Evolutionary conservation across 2,329 filamentous ascomycete genomes (phyloP).

Genomic region (Diaporthe capsici): DNA sequence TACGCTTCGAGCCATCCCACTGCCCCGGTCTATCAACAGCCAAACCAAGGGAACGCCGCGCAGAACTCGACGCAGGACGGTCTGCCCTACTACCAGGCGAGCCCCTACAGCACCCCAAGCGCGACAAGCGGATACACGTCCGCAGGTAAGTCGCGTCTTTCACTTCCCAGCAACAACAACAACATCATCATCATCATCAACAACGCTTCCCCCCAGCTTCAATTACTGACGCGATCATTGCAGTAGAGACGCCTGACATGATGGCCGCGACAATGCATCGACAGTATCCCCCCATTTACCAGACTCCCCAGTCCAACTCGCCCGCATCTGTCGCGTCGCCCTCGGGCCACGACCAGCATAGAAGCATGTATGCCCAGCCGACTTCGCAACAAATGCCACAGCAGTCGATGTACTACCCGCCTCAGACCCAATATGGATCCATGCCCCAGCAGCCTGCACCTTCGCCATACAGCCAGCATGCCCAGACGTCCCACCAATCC

Average conservation of each 20-base stretch:
- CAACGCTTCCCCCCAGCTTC: no score
- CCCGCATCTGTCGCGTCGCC: constrained; percentile 93
- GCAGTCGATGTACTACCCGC: constrained; percentile 83
- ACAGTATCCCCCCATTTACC: constrained; percentile 92
- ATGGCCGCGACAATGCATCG: constrained; percentile 81
- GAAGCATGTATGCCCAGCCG: constrained; percentile 87
- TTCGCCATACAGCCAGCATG: constrained; percentile 74
- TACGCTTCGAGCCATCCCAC: constrained; percentile 76
- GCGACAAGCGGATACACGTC: constrained; percentile 88
- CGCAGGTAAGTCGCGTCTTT: constrained; percentile 74
- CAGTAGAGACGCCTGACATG: constrained; percentile 72
- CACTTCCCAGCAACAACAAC: constrained; percentile 35
- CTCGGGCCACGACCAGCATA: constrained; percentile 89
- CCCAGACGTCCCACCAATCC: constrained; percentile 66
- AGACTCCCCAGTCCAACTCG: constrained; percentile 95
- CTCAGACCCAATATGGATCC: constrained; percentile 74
- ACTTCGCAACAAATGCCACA: constrained; percentile 80
- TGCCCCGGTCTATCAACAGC: constrained; percentile 77
- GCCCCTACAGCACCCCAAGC: constrained; percentile 86
- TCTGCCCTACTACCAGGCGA: constrained; percentile 83
- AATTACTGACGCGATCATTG: not conserved
- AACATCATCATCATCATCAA: not conserved
- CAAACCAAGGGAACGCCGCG: constrained; percentile 72
- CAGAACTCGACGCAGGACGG: constrained; percentile 75
- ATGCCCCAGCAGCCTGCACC: constrained; percentile 74